Evolutionary conservation across 768 basidiomycete genomes (phyloP).

Genomic region (Tubosaeta sp.): DNA sequence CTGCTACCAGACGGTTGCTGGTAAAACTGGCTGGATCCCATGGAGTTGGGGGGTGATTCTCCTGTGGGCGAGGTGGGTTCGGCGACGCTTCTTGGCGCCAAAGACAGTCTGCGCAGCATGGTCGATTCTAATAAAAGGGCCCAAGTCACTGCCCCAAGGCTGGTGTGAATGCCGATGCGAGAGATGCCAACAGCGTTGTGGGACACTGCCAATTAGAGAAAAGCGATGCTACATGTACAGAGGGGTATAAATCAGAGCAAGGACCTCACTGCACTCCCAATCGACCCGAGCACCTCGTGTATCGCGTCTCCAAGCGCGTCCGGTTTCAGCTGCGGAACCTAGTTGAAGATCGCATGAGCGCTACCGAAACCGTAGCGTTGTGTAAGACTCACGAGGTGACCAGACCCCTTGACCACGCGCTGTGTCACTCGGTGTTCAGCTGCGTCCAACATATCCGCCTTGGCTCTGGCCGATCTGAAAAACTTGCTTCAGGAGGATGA

Average conservation of each 20-base stretch:
- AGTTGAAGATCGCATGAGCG: background rate
- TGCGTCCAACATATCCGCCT: slow-evolving; percentile 27
- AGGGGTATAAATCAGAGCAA: slow-evolving; percentile 10
- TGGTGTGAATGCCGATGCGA: background rate
- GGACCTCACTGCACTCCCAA: slow-evolving; percentile 8
- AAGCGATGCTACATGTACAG: background rate
- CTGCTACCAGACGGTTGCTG: slow-evolving; percentile 26
- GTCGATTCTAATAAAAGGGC: background rate
- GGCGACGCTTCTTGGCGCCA: background rate
- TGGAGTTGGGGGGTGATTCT: slow-evolving; percentile 12
- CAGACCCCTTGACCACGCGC: slow-evolving; percentile 23
- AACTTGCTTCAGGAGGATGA: background rate
- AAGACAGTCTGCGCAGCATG: slow-evolving; percentile 18
- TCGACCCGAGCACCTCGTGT: slow-evolving; percentile 20
- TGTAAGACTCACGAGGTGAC: slow-evolving; percentile 29
- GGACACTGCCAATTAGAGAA: background rate
- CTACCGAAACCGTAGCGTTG: background rate
- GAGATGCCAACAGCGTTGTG: background rate
- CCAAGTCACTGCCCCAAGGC: background rate
- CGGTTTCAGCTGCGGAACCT: slow-evolving; percentile 30
- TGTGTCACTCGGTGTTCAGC: slow-evolving; percentile 17
- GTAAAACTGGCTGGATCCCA: slow-evolving; percentile 1
- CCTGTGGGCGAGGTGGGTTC: slow-evolving; percentile 12
- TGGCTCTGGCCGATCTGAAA: slow-evolving; percentile 24
- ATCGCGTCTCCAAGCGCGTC: slow-evolving; percentile 24